Base-by-base conservation (phyloP, 1,139 yeast genomes). In the Taphrina confusa region DNA sequence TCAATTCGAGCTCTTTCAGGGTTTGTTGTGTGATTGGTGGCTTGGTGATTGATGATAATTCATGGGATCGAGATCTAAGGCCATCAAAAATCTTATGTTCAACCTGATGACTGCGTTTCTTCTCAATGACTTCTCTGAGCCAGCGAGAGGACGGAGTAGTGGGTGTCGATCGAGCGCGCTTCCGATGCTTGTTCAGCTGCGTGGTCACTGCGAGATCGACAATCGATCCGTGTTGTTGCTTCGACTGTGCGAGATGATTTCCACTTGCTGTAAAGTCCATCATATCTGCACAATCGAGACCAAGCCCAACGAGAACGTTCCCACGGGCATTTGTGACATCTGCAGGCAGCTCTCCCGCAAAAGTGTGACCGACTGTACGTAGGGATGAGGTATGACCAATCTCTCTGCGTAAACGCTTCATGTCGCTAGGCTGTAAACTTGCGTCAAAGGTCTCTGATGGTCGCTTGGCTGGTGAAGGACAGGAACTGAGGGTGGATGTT, bases 11-110 rank as follows among this genome's bases (percentile, higher is more conserved):
- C 71, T 90, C 96, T 67, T 85, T 82, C 67, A 91, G 78, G 44
- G 90, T 83, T 69, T 86, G 92, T 61, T 88, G 76, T 71, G 88
- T 89, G 61, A 90, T 91, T 0, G 96, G 96, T 1, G 97, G 97
- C 11, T 34, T 34, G 22, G 39, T 50, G 9, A 47, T 22, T 2
- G 47, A 42, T 14, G 25, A 18, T 6, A 18, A 25, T 9, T 18
- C 42, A 6, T 25, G 42, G n/a, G 9, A 12, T 9, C 42, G 42
- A 37, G 18, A 25, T 37, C 42, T 22, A 18, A 37, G 8, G 20
- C 25, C 42, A 18, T 37, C 20, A 3, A 18, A 3, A 37, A 12
- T 25, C 20, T 18, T 37, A 22, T 11, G n/a, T 6, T 37, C 42
- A 11, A 3, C 8, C n/a, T 37, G 42, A 2, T 12, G 25, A 18